Evolutionary conservation across 306 rosid genomes (phyloP).

Genomic region (Castanea mollissima): DNA sequence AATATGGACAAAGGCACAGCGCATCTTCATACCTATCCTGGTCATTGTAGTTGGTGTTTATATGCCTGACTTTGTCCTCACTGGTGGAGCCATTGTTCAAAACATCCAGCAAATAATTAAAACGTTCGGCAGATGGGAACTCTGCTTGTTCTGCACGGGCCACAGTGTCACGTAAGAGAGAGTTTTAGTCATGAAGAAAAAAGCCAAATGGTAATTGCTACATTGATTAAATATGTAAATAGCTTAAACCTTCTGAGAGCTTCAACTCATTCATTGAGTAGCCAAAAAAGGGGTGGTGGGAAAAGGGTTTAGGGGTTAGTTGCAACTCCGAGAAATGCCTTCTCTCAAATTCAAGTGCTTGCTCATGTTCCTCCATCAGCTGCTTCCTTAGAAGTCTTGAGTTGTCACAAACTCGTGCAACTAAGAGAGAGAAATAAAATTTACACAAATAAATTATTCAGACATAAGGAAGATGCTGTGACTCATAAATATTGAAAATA

Average conservation of each 20-base stretch:
- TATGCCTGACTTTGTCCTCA: constrained; percentile 21
- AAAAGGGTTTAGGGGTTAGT: constrained; percentile 16
- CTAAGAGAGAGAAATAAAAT: background rate
- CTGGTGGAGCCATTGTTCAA: constrained; percentile 35
- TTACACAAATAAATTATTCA: background rate
- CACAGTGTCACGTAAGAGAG: background rate
- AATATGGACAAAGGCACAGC: background rate
- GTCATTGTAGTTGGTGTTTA: constrained; percentile 22
- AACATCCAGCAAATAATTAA: constrained; percentile 29
- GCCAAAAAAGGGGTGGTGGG: constrained; percentile 26
- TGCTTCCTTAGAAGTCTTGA: constrained; percentile 35
- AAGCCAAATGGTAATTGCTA: background rate
- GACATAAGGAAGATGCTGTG: background rate
- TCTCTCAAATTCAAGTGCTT: constrained; percentile 33
- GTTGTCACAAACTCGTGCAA: constrained; percentile 25
- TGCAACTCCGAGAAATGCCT: constrained; percentile 22
- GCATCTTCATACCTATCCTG: constrained; percentile 28
- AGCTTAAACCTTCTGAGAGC: constrained; percentile 30
- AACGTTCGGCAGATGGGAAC: constrained; percentile 26
- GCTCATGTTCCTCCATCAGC: constrained; percentile 33
- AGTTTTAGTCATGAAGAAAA: background rate
- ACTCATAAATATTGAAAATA: background rate
- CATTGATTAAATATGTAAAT: background rate
- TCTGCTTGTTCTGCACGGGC: constrained; percentile 28
- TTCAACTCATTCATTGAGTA: constrained; percentile 26